Base-by-base conservation (phyloP, 768 basidiomycete species). In the Lentinus tigrinus region DNA sequence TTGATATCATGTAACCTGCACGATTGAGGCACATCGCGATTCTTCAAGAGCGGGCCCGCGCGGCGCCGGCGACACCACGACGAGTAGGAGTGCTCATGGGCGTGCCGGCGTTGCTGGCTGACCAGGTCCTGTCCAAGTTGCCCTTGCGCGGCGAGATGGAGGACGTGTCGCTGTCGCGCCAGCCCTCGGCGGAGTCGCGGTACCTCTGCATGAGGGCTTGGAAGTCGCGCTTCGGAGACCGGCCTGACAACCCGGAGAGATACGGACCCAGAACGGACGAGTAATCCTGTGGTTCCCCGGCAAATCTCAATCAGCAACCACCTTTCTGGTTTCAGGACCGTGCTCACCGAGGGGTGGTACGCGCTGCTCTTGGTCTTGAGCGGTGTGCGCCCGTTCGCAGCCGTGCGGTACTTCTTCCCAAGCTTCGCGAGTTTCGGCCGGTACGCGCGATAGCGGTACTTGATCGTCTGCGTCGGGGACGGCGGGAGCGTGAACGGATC, bases 361-460 rank as follows among this genome's bases (percentile, higher is more conserved):
- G 50, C 55, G 52, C 51, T 39, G 31, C 51, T 42, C 55, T 53
- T 61, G 24, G 47, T 39, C 44, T 61, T 61, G 49, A 51, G 48
- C 58, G 31, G 31, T 6, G 31, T 31, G 1, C 48, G 53, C 53
- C 31, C 50, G 49, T 48, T 47, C 39, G 52, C 55, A 46, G 50
- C 43, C 27, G 55, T 52, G 49, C 59, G 59, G 43, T 40, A 21
- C 44, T 56, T 61, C 47, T 56, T 40, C 19, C 51, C 49, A 42
- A 47, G 27, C n/a, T 55, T 55, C 47, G 60, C 60, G 51, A 61
- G 60, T 55, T 61, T 61, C 40, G 60, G 60, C 26, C 60, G 60
- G 52, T 56, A 61, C 28, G 60, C 60, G 52, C 60, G 55, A 47
- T 61, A 61, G 51, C 60, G 60, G 52, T 61, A 61, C 60, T 61